Conservation (phyloP, 2,329 filamentous ascomycete genomes). For the Juglanconis oblonga region DNA sequence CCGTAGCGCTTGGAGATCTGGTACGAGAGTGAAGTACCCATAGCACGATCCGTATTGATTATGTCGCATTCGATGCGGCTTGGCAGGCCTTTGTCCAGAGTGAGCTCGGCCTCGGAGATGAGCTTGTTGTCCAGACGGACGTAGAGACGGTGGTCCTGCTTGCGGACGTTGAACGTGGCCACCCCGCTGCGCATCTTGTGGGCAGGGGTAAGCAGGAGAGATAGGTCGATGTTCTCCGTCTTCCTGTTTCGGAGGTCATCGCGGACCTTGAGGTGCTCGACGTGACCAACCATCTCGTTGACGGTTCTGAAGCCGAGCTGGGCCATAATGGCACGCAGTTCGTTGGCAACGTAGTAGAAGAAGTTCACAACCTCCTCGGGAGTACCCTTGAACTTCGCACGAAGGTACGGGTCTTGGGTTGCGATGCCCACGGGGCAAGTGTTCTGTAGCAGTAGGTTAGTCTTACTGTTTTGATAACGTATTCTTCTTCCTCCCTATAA, state of each 20-base stretch:
- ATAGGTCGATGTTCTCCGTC: slow-evolving; percentile 90
- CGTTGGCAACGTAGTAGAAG: slow-evolving; percentile 96
- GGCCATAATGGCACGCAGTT: slow-evolving; percentile 95
- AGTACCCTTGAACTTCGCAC: slow-evolving; percentile 89
- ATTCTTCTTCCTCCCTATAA: no score
- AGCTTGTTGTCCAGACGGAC: slow-evolving; percentile 95
- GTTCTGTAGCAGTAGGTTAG: no score
- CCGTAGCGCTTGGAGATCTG: slow-evolving; percentile 92
- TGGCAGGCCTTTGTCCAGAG: slow-evolving; percentile 89
- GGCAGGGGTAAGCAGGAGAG: slow-evolving; percentile 89
- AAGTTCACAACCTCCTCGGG: slow-evolving; percentile 98
- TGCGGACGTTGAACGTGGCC: slow-evolving; percentile 95
- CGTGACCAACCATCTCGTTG: slow-evolving; percentile 96
- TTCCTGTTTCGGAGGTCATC: slow-evolving; percentile 86
- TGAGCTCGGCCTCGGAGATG: slow-evolving; percentile 91
- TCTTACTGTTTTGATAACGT: no score
- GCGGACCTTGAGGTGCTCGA: slow-evolving; percentile 79
- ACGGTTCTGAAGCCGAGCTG: slow-evolving; percentile 91
- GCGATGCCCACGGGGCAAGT: slow-evolving; percentile 79
- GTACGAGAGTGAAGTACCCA: slow-evolving; percentile 92
- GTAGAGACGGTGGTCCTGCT: slow-evolving; percentile 93
- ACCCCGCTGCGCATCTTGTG: slow-evolving; percentile 92
- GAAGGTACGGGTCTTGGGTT: slow-evolving; percentile 89
- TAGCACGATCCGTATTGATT: slow-evolving; percentile 91
- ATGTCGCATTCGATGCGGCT: slow-evolving; percentile 94